phyloP scores from a whole-genome alignment of 1,139 yeast genomes.

The Geotrichum cucujoidarum region DNA sequence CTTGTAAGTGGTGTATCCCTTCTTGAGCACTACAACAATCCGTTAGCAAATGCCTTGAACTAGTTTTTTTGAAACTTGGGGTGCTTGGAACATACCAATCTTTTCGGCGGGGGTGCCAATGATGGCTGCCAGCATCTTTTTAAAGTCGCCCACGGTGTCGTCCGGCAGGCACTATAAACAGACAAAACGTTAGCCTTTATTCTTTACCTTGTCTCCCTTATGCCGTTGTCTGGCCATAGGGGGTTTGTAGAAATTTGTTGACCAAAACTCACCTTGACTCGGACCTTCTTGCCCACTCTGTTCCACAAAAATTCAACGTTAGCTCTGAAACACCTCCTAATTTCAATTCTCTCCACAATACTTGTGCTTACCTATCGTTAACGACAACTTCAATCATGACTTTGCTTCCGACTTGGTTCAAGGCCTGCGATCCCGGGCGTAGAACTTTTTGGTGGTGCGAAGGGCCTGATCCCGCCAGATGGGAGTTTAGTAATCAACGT shows the following conservation, averaged over 20 bases:
- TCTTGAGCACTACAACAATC: constrained; percentile 31
- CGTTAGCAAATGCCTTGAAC: background rate
- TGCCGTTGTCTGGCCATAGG: background rate
- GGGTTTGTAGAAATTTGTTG: background rate
- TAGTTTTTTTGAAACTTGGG: constrained; percentile 21
- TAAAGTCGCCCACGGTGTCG: constrained; percentile 89
- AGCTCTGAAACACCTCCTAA: background rate
- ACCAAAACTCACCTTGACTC: constrained; percentile 49
- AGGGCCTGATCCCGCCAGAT: too few relatives aligned
- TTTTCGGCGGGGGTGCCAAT: constrained; percentile 71
- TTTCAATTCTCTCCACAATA: too few relatives aligned
- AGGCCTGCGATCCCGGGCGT: too few relatives aligned
- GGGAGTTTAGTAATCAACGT: too few relatives aligned
- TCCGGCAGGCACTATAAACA: constrained; percentile 65
- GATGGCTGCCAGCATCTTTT: constrained; percentile 75
- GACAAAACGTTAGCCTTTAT: too few relatives aligned
- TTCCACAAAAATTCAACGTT: background rate
- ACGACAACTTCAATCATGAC: constrained; percentile 43
- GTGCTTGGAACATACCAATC: constrained; percentile 36
- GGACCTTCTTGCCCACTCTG: constrained; percentile 80
- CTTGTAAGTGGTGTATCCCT: constrained; percentile 64
- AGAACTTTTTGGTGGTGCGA: too few relatives aligned
- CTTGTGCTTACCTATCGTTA: constrained; percentile 38
- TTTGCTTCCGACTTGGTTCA: too few relatives aligned
- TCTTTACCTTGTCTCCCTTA: too few relatives aligned